Conservation (phyloP, 768 basidiomycete genomes). For the Boletus fagicola region DNA sequence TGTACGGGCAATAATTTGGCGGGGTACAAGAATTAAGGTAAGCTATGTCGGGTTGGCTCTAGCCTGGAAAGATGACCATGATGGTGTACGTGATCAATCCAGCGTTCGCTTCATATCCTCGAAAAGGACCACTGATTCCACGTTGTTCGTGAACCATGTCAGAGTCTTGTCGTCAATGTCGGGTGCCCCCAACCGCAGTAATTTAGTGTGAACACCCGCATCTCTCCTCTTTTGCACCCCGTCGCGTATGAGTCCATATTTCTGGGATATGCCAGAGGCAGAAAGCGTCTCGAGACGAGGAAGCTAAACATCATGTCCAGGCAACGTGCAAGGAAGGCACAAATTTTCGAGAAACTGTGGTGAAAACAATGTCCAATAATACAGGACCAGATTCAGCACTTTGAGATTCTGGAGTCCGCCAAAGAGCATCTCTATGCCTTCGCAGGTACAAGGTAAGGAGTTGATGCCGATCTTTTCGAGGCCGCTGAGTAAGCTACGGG, state of each 20-base stretch:
- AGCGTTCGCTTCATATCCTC: neutral
- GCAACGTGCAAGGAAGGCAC: no score
- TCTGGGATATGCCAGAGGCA: no score
- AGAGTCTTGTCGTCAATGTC: neutral
- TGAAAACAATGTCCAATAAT: no score
- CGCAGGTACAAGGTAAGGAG: neutral
- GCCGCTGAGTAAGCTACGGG: neutral
- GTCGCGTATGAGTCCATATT: no score
- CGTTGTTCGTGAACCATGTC: neutral
- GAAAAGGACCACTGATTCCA: neutral
- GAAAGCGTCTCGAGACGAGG: no score
- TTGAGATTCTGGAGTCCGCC: no score
- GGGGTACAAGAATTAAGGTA: neutral
- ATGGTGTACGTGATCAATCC: neutral
- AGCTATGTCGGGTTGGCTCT: neutral
- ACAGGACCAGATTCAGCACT: no score
- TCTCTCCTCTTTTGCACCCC: no score
- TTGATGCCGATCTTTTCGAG: neutral
- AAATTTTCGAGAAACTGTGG: no score
- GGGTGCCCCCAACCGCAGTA: neutral
- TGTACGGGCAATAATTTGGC: no score
- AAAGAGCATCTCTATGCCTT: neutral
- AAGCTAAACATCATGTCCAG: no score
- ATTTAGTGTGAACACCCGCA: no score
- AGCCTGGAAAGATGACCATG: neutral